Evolutionary conservation across 257 asterid species (phyloP).

Genomic region (Gynochthodes officinalis): DNA sequence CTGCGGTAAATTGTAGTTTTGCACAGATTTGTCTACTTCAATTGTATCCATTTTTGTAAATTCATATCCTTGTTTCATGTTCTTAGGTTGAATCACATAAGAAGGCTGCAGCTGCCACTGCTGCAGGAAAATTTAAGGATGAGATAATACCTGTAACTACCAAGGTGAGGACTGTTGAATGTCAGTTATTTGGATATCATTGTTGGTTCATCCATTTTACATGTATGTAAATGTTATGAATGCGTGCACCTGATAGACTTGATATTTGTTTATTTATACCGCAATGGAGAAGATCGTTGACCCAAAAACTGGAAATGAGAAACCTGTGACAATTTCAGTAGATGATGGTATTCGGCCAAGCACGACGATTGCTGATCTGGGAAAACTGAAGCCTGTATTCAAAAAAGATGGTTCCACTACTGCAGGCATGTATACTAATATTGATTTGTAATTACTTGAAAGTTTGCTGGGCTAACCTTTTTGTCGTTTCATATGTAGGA

Average conservation of each 20-base stretch:
- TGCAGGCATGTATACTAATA: conserved; percentile 44
- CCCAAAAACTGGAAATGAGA: conserved; percentile 96
- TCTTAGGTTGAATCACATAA: conserved; percentile 86
- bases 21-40: conserved; percentile 2
- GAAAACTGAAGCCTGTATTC: conserved; percentile 85
- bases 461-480: conserved; percentile 6
- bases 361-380: conserved; percentile 57
- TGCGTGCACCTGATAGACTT: neutral
- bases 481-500: conserved; percentile 39
- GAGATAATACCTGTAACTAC: conserved; percentile 90
- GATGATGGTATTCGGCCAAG: conserved; percentile 93
- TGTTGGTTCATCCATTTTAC: neutral
- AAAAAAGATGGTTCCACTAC: conserved; percentile 99
- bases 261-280: conserved; percentile 13
- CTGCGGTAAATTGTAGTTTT: conserved; percentile 72
- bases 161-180: conserved; percentile 42
- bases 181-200: neutral
- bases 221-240: neutral
- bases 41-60: neutral
- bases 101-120: conserved; percentile 98
- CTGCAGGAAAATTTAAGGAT: conserved; percentile 87
- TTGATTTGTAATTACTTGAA: conserved; percentile 9
- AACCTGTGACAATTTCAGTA: conserved; percentile 68
- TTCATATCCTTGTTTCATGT: conserved; percentile 1
- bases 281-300: conserved; percentile 64